Evolutionary conservation across 2,329 filamentous ascomycete genomes (phyloP), one percentile per base, ranked within the genome.

Genomic region (Ceratocystis destructans): DNA sequence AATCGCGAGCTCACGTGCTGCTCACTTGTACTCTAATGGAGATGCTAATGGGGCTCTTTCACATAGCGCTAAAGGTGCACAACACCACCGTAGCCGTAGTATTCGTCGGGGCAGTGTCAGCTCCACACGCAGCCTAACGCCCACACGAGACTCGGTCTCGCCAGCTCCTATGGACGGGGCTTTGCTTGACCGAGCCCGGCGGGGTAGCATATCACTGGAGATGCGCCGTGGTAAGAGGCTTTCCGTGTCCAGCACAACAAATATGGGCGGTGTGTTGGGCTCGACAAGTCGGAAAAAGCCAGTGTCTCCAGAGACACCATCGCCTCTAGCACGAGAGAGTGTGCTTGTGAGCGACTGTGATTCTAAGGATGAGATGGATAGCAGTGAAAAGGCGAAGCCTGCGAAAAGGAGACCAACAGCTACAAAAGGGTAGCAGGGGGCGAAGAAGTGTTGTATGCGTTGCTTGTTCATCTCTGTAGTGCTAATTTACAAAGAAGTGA

Each of bases 91-190:
- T 64, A 83, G 80, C 70, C 78, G 77, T 70, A 83, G 79, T 70
- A 74, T 79, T 31, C 80, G 82, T 37, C 77, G 83, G 46, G 76
- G 78, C 62, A 84, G 82, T 63, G 78, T 76, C 31, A 79, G 78
- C 69, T 81, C 81, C 3, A 78, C 79, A 37, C 77, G 82, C 62
- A 80, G 77, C 68, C 76, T 77, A 28, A 80, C 80, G 25, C 80
- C 80, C 0, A 77, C 77, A 0, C 69, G 79, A 17, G 82, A 83
- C 1, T 59, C 53, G 3, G 22, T 59, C 31, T 65, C 53, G 41
- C 61, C 61, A 10, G n/a, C 61, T 15, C 61, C 61, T 25, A 53
- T 28, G 41, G 77, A 77, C n/a, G 74, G 74, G 1, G 71, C 69
- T 0, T 68, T 75, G 6, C 74, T 65, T 22, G 50, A 64, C 17